Base-by-base conservation (phyloP, 345 rosid genomes). In the Boechera stricta region DNA sequence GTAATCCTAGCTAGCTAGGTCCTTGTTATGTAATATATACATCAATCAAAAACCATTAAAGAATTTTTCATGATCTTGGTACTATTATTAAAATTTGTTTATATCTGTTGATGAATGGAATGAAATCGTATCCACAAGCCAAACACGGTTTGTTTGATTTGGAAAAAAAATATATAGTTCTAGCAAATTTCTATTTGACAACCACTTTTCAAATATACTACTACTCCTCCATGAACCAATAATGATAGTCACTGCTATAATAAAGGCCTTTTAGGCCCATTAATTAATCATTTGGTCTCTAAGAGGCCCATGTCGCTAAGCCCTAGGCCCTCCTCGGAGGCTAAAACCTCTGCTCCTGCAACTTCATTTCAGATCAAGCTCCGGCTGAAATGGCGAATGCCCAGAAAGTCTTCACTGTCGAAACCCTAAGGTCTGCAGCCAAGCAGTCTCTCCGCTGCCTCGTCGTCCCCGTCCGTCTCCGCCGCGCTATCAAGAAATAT, bases 401-500 rank as follows among this genome's bases (percentile, higher is more conserved):
- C 29, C 82, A 66, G 67, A 85, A 77, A 82, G 64, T 86, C 29
- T 77, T 89, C 67, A 85, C 87, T 1, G 73, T 87, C 0, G 93
- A 92, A 58, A 74, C 77, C 75, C 87, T 90, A 49, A 86, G 86
- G 4, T 73, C 86, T n/a, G 91, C 91, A 13, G 88, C 97, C 28
- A 92, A 79, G 68, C 98, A 88, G 64, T 95, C 97, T 3, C 69
- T 80, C 38, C 81, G 96, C 2, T 91, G 96, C 80, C 93, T 85
- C 64, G 59, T 83, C 36, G 83, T 91, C 45, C 97, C 97, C 54
- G 96, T 86, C 55, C 84, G 87, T 66, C 99, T 95, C 77, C 94
- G 96, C 61, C 88, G 93, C 42, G 99, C 99, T 41, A 95, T 95
- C 51, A 88, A 91, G 76, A 87, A 75, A 77, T 90, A 86, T 79